Evolutionary conservation across 805 yeast species (phyloP).

Genomic region (Metschnikowia lachancei): DNA sequence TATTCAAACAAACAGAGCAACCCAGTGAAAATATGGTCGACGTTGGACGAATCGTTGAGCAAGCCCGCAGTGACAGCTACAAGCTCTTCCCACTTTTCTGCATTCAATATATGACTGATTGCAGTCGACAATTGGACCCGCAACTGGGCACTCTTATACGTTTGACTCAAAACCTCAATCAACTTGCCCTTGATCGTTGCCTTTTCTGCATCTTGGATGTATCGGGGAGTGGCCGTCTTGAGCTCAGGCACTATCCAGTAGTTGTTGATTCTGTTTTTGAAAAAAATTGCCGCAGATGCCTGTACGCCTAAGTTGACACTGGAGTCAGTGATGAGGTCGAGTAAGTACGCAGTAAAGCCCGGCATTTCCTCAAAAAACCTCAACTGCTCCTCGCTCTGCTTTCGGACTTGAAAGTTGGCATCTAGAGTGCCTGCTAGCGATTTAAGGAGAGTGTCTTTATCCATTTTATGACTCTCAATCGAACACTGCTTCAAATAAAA

Average conservation of each 20-base stretch:
- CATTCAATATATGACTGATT: constrained; percentile 50
- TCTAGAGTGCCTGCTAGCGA: constrained; percentile 56
- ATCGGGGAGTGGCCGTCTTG: constrained; percentile 23
- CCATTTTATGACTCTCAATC: constrained; percentile 30
- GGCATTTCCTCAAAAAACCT: constrained; percentile 51
- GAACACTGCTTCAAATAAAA: not conserved
- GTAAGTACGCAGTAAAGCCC: constrained; percentile 55
- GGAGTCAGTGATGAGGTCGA: constrained; percentile 48
- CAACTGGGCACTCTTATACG: constrained; percentile 35
- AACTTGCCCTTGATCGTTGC: constrained; percentile 36
- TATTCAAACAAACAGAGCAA: constrained; percentile 41
- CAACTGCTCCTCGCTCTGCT: constrained; percentile 53
- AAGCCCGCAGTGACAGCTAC: constrained; percentile 14
- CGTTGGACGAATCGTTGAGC: constrained; percentile 32
- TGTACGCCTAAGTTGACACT: constrained; percentile 43
- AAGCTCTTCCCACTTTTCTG: constrained; percentile 46
- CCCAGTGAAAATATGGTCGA: constrained; percentile 39
- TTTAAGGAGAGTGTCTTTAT: constrained; percentile 47
- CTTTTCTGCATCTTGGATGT: constrained; percentile 35
- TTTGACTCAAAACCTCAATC: constrained; percentile 34
- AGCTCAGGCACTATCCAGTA: constrained; percentile 40
- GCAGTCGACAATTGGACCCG: constrained; percentile 59
- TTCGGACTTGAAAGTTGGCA: constrained; percentile 47
- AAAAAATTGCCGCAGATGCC: constrained; percentile 43
- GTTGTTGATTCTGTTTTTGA: constrained; percentile 40